Conservation (phyloP, 805 yeast species). For the Kluyveromyces siamensis region DNA sequence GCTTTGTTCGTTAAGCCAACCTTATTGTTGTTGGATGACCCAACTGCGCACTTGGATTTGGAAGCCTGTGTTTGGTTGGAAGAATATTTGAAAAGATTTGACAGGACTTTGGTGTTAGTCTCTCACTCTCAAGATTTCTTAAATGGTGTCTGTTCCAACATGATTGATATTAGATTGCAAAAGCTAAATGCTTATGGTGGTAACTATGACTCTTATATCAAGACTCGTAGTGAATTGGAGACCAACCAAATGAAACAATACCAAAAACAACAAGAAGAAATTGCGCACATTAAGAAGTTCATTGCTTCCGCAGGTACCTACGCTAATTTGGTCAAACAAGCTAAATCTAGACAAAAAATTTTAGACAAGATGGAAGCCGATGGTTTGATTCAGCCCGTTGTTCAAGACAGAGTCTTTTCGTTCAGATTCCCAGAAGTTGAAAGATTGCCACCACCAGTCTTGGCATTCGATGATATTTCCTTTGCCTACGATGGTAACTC, state of each 20-base stretch:
- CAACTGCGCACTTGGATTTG: constrained; percentile 98
- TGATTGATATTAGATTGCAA: constrained; percentile 94
- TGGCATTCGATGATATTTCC: constrained; percentile 91
- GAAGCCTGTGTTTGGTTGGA: constrained; percentile 99
- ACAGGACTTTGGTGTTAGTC: constrained; percentile 85
- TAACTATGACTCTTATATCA: constrained; percentile 94
- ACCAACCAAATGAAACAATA: constrained; percentile 98
- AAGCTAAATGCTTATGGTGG: constrained; percentile 79
- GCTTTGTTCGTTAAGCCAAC: constrained; percentile 98
- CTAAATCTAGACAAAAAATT: constrained; percentile 98
- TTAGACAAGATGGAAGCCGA: constrained; percentile 99
- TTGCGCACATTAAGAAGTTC: constrained; percentile 94
- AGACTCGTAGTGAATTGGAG: constrained; percentile 90
- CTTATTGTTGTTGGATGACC: constrained; percentile 87
- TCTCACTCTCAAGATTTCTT: constrained; percentile 99
- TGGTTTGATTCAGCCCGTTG: constrained; percentile 89
- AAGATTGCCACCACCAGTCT: constrained; percentile 96
- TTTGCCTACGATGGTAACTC: constrained; percentile 79
- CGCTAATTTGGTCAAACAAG: constrained; percentile 97
- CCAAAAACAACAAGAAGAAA: constrained; percentile 96
- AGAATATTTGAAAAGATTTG: constrained; percentile 91
- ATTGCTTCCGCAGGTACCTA: constrained; percentile 99
- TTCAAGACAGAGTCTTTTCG: constrained; percentile 84
- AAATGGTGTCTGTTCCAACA: constrained; percentile 96
- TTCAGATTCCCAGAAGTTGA: constrained; percentile 94